Base-by-base conservation (phyloP, 1,284 basidiomycete genomes). In the Leccinum angustisporum region DNA sequence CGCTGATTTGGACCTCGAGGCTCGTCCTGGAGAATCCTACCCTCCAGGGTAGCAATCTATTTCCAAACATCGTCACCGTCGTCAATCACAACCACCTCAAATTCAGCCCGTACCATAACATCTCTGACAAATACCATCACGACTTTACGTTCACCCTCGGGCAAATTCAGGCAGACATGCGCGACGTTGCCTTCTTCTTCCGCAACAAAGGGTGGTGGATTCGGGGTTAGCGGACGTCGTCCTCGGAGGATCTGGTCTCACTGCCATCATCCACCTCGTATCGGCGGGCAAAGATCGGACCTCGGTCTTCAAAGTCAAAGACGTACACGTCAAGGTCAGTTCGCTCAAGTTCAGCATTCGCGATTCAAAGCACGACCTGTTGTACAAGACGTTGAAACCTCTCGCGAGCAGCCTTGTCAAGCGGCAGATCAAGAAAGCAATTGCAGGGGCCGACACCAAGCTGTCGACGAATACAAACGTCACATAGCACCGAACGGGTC, bases 91-190 rank as follows among this genome's bases (percentile, higher is more conserved):
- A 97, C 80, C 88, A 83, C 69, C 81, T 94, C 77, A 90, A 90
- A 75, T 92, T 97, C 76, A 86, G 83, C 33, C 93, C 94, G 0
- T 94, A 94, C 79, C 73, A 70, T 18, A 68, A 69, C 6, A 85
- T 88, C 67, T 67, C 73, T 16, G 90, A 93, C 69, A 80, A 84
- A 63, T 77, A 81, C 57, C 81, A 82, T 65, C 91, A 94, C 74
- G 84, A 86, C 66, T 84, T 95, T 69, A 86, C 82, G 16, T 72
- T 96, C 61, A 86, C 84, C 6, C 80, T 95, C 43, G 80, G 81
- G 31, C 95, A 98, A 76, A 92, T 98, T 71, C 96, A 98, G 76
- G 90, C 91, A n/a, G 95, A 97, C 71, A 90, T 97, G 83, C 85
- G 91, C 46, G 95, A 97, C 70, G 92, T 97, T 21, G 88, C 90